Conservation (phyloP, 2,329 filamentous ascomycete species). For the Cladosporium sp. region DNA sequence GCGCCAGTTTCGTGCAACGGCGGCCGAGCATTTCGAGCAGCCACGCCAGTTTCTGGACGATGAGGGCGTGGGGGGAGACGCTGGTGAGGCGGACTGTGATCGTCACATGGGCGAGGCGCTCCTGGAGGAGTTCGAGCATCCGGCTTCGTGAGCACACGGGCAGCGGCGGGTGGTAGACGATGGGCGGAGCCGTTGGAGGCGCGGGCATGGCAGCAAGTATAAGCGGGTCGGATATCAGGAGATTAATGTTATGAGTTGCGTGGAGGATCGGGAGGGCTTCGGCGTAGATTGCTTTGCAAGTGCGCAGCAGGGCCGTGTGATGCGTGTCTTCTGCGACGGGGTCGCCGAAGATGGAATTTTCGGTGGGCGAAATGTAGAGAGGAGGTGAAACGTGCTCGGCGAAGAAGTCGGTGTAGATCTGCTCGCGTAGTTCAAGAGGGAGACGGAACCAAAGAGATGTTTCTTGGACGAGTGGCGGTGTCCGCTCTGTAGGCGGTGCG, state of each 20-base stretch:
- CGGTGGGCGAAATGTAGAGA: not conserved
- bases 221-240: not conserved
- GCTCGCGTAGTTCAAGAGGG: not conserved
- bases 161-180: not conserved
- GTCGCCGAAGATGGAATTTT: not conserved
- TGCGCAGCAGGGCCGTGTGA: not conserved
- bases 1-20: not conserved
- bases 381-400: not conserved
- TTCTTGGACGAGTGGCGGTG: not conserved
- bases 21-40: not conserved
- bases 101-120: not conserved
- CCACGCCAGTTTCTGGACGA: not conserved
- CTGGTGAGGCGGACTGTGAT: not conserved
- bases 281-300: conserved; percentile 11
- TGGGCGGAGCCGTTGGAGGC: not conserved
- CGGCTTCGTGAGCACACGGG: not conserved
- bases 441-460: not conserved
- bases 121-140: not conserved
- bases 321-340: not conserved
- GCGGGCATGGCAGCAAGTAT: not conserved
- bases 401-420: not conserved
- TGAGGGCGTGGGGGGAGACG: not conserved
- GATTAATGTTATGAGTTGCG: not conserved
- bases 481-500: not conserved
- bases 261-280: not conserved